A percentile compares a stretch with the other conserved stretches of the same genome.
Conservation (phyloP, 495 filamentous ascomycete genomes). For the Penicillium paradoxum region DNA sequence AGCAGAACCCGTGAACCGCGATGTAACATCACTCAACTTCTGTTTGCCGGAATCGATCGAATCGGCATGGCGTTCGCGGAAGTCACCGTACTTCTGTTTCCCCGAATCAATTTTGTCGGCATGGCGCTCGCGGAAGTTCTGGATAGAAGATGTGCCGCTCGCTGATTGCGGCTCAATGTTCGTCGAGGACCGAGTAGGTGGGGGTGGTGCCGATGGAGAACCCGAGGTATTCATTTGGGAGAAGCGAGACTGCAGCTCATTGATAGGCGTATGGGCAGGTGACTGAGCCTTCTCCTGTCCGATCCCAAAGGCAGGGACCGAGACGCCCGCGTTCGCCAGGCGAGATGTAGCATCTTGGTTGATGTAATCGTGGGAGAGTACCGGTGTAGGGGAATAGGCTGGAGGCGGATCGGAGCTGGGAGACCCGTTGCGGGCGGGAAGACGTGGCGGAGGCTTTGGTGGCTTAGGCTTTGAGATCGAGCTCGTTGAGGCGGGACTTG, state of each 20-base stretch:
- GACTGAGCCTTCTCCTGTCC: conserved; percentile 29
- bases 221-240: conserved; percentile 46
- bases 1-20: conserved; percentile 8
- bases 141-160: conserved; percentile 39
- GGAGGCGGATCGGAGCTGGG: conserved; percentile 52
- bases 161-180: background rate
- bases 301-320: conserved; percentile 78
- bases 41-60: conserved; percentile 29
- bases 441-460: conserved; percentile 59
- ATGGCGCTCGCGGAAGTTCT: conserved; percentile 67
- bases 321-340: conserved; percentile 72
- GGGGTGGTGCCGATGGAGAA: conserved; percentile 19
- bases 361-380: conserved; percentile 41
- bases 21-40: background rate
- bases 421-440: conserved; percentile 63
- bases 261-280: conserved; percentile 39
- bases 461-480: conserved; percentile 42
- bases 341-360: conserved; percentile 66
- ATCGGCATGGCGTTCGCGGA: conserved; percentile 56
- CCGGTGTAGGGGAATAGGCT: conserved; percentile 38
- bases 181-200: conserved; percentile 48
- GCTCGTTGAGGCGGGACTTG: conserved; percentile 29
- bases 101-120: conserved; percentile 66
- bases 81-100: conserved; percentile 55
- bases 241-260: conserved; percentile 66